phyloP scores from a whole-genome alignment of 2,329 filamentous ascomycete genomes.

The Colletotrichum salicis region DNA sequence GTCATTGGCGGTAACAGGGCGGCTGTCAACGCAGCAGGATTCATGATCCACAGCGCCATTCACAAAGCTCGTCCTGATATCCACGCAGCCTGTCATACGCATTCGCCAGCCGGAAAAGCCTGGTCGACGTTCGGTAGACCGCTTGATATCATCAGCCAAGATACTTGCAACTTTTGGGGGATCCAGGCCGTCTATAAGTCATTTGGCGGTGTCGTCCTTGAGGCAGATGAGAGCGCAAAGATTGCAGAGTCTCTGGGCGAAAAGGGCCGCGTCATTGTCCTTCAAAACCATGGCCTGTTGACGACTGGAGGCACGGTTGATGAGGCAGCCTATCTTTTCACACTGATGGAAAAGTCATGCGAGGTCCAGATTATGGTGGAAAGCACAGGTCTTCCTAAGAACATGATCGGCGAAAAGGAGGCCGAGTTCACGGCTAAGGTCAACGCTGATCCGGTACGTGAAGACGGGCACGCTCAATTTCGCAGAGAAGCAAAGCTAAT shows the following conservation, averaged over 20 bases:
- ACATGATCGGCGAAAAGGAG: constrained; percentile 49
- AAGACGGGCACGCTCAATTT: not conserved
- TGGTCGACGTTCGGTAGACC: constrained; percentile 68
- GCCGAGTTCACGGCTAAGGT: constrained; percentile 51
- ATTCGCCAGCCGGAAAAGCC: constrained; percentile 68
- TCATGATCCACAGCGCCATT: constrained; percentile 70
- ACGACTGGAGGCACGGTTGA: constrained; percentile 74
- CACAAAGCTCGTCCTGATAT: constrained; percentile 70
- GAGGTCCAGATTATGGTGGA: constrained; percentile 48
- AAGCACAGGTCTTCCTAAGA: constrained; percentile 41
- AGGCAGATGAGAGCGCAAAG: constrained; percentile 66
- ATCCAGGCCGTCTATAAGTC: constrained; percentile 69
- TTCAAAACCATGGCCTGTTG: constrained; percentile 73
- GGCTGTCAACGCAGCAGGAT: constrained; percentile 69
- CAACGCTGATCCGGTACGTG: constrained; percentile 43
- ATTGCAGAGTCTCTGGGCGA: constrained; percentile 68
- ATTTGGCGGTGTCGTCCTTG: constrained; percentile 72
- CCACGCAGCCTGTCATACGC: constrained; percentile 70
- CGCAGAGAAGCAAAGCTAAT: not conserved
- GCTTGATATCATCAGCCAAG: constrained; percentile 72
- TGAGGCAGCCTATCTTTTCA: constrained; percentile 73
- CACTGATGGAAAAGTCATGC: constrained; percentile 45
- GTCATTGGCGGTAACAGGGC: constrained; percentile 68
- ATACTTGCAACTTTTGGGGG: constrained; percentile 65
- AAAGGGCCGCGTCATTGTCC: constrained; percentile 62